Percentiles rank a stretch among this genome's conserved stretches.
Conservation (phyloP, 164 flowering plant species). For the Stephania japonica region DNA sequence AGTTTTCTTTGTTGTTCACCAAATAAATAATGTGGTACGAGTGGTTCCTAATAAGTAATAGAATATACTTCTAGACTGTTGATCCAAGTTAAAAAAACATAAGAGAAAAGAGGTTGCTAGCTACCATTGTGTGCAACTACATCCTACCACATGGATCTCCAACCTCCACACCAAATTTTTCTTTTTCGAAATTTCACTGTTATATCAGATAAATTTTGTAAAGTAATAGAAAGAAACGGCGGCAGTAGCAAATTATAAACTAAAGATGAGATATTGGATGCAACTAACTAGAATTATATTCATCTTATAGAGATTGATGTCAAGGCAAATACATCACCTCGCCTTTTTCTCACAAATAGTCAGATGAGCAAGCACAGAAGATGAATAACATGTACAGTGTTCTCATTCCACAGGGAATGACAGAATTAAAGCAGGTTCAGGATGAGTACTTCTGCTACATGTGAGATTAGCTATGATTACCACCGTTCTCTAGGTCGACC, state of each 20-base stretch:
- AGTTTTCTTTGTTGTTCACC: too few species aligned
- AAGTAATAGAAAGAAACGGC: too few species aligned
- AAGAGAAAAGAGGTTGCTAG: too few species aligned
- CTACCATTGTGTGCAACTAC: too few species aligned
- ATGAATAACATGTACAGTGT: not conserved
- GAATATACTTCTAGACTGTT: not conserved
- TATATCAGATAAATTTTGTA: too few species aligned
- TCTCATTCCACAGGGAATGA: not conserved
- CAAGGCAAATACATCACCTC: not conserved
- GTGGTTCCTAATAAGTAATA: not conserved
- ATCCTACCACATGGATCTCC: too few species aligned
- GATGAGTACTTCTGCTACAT: not conserved
- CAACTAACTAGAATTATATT: not conserved
- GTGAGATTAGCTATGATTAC: slow-evolving; percentile 26
- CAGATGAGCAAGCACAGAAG: not conserved
- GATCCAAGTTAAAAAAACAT: not conserved
- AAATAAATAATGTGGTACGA: not conserved
- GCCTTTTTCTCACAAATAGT: not conserved
- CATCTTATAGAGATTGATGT: not conserved
- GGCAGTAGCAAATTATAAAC: not conserved
- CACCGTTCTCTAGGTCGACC: slow-evolving; percentile 90
- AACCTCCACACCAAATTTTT: too few species aligned
- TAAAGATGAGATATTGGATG: not conserved
- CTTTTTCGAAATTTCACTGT: too few species aligned
- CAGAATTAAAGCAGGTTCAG: not conserved